phyloP scores from a whole-genome alignment of 768 basidiomycete genomes.

The Asterophora lycoperdoides region DNA sequence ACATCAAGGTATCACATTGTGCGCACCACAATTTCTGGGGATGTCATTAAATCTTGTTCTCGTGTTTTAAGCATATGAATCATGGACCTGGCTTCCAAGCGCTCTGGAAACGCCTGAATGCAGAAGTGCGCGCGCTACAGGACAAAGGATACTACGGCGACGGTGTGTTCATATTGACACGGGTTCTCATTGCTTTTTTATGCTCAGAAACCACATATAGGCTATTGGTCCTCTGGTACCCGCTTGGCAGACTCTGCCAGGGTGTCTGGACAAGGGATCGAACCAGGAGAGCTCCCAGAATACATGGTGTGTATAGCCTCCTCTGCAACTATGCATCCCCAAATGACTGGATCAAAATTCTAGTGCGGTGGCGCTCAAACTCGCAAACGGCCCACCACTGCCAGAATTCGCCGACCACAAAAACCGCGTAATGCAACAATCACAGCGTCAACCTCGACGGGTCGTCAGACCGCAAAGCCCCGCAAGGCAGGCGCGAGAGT shows the following conservation, averaged over 20 bases:
- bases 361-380: slow-evolving; percentile 81
- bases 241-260: slow-evolving; percentile 62
- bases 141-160: slow-evolving; percentile 78
- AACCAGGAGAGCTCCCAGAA: slow-evolving; percentile 63
- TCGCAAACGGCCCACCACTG: slow-evolving; percentile 50
- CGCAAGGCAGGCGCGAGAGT: slow-evolving; percentile 73
- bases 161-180: slow-evolving; percentile 36
- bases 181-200: not conserved
- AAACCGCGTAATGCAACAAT: slow-evolving; percentile 25
- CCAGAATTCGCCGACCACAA: slow-evolving; percentile 37
- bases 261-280: slow-evolving; percentile 47
- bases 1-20: slow-evolving; percentile 59
- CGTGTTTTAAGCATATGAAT: slow-evolving; percentile 71
- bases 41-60: not conserved
- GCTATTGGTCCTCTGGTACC: slow-evolving; percentile 81
- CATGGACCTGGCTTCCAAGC: slow-evolving; percentile 75
- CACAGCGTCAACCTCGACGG: slow-evolving; percentile 53
- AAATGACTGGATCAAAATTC: too few relatives aligned
- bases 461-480: slow-evolving; percentile 58
- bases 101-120: slow-evolving; percentile 61
- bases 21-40: not conserved
- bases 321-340: not conserved
- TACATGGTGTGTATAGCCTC: slow-evolving; percentile 54
- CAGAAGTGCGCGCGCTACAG: slow-evolving; percentile 69
- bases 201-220: slow-evolving; percentile 11